phyloP scores from a whole-genome alignment of 2,329 filamentous ascomycete genomes.

The Epichloe baconii region DNA sequence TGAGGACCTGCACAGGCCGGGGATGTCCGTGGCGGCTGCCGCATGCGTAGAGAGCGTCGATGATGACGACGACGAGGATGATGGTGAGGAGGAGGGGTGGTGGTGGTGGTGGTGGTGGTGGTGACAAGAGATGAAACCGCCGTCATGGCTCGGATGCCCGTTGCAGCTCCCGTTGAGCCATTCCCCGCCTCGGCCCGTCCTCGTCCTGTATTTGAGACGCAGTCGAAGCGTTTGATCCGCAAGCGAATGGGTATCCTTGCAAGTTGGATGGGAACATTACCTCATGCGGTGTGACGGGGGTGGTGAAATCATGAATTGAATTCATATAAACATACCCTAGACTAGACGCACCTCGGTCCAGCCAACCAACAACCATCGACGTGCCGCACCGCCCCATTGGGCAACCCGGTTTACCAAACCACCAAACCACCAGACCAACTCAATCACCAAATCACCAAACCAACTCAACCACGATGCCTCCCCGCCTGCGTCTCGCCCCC shows the following conservation, averaged over 20 bases:
- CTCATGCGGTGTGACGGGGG: no score
- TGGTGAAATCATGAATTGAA: no score
- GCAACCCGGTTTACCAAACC: no score
- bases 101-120: no score
- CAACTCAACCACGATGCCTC: constrained; percentile 15
- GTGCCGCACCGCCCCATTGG: no score
- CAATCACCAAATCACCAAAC: not conserved
- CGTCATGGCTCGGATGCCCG: not conserved
- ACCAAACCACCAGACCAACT: no score
- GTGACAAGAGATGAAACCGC: not conserved
- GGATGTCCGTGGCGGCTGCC: not conserved
- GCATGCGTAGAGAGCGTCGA: not conserved
- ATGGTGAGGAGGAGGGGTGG: not conserved
- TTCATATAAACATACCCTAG: no score
- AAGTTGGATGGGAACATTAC: no score
- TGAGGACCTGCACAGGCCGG: constrained; percentile 16
- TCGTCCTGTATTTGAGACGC: not conserved
- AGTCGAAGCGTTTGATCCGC: not conserved
- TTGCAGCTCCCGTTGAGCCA: not conserved
- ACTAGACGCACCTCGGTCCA: no score
- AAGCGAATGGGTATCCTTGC: no score
- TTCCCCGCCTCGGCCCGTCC: not conserved
- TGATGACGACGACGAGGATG: not conserved
- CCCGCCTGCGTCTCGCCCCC: constrained; percentile 14
- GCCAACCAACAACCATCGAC: no score